phyloP scores from a whole-genome alignment of 1,284 basidiomycete species.

The Ganoderma lucidum region DNA sequence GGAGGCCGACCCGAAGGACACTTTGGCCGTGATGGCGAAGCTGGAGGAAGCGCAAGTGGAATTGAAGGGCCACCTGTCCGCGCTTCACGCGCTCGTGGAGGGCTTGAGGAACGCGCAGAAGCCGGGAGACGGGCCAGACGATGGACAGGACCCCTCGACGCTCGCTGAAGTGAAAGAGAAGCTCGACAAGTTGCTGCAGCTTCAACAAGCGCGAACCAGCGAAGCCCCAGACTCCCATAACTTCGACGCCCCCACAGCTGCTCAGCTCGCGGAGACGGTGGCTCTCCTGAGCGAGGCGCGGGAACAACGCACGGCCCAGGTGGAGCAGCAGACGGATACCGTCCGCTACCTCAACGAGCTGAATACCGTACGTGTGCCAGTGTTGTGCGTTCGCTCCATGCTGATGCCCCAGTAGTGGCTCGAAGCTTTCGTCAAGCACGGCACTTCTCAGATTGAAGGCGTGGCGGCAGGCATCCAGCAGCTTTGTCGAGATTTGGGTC shows the following conservation, averaged over 20 bases:
- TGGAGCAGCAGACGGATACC: constrained; percentile 72
- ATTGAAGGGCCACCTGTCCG: constrained; percentile 33
- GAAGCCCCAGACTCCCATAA: background rate
- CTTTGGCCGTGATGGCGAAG: constrained; percentile 28
- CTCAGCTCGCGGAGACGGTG: constrained; percentile 53
- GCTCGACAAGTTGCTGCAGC: constrained; percentile 36
- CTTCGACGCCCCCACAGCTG: background rate
- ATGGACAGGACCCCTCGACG: constrained; percentile 3
- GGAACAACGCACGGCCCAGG: constrained; percentile 54
- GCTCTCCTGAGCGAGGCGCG: constrained; percentile 54
- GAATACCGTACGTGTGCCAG: constrained; percentile 57
- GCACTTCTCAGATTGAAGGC: constrained; percentile 72
- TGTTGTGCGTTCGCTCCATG: too few relatives aligned
- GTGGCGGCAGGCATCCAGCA: constrained; percentile 68
- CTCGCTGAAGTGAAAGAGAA: constrained; percentile 35
- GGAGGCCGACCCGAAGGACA: background rate
- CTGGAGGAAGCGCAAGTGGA: constrained; percentile 36
- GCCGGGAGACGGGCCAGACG: background rate
- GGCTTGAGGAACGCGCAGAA: constrained; percentile 8
- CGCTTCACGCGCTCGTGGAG: constrained; percentile 29
- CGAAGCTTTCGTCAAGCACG: constrained; percentile 80
- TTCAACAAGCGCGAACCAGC: constrained; percentile 18
- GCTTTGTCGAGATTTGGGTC: constrained; percentile 61
- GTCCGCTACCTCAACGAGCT: constrained; percentile 79
- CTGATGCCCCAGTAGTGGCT: constrained; percentile 67